phyloP scores from a whole-genome alignment of 1,284 basidiomycete genomes.

The Stereum hirsutum region DNA sequence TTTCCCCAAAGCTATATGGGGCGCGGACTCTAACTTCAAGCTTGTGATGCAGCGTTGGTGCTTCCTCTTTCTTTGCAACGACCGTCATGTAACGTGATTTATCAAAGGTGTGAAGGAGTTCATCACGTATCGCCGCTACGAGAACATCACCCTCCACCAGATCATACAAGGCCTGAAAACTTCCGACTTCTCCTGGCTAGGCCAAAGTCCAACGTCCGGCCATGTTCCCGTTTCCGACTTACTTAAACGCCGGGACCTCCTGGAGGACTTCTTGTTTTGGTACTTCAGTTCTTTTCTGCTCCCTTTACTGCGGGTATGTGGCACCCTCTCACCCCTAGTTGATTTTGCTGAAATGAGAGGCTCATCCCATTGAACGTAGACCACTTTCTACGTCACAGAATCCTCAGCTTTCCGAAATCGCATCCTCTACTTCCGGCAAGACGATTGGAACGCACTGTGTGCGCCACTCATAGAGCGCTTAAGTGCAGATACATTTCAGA shows the following conservation, averaged over 20 bases:
- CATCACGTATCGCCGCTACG: slow-evolving; percentile 70
- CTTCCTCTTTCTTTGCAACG: neutral
- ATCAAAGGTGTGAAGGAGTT: slow-evolving; percentile 61
- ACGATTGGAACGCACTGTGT: slow-evolving; percentile 86
- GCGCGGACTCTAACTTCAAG: slow-evolving; percentile 62
- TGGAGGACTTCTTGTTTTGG: slow-evolving; percentile 88
- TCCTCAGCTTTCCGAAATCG: slow-evolving; percentile 83
- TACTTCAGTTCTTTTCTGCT: slow-evolving; percentile 84
- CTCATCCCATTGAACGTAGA: slow-evolving; percentile 50
- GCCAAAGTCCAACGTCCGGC: slow-evolving; percentile 28
- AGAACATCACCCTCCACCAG: slow-evolving; percentile 75
- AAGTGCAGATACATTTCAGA: slow-evolving; percentile 54
- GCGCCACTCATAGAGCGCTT: slow-evolving; percentile 73
- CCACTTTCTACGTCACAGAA: slow-evolving; percentile 92
- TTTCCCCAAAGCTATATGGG: slow-evolving; percentile 75
- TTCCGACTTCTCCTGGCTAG: slow-evolving; percentile 78
- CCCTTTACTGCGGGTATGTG: slow-evolving; percentile 68
- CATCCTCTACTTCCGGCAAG: slow-evolving; percentile 89
- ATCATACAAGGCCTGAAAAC: slow-evolving; percentile 74
- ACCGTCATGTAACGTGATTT: neutral
- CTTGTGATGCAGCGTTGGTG: slow-evolving; percentile 47
- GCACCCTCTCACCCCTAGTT: no score
- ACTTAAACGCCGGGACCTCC: slow-evolving; percentile 64
- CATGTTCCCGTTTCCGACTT: slow-evolving; percentile 57
- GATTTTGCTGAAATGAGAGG: no score